Evolutionary conservation across 2,329 filamentous ascomycete species (phyloP).

Genomic region (Metarhizium guizhouense): DNA sequence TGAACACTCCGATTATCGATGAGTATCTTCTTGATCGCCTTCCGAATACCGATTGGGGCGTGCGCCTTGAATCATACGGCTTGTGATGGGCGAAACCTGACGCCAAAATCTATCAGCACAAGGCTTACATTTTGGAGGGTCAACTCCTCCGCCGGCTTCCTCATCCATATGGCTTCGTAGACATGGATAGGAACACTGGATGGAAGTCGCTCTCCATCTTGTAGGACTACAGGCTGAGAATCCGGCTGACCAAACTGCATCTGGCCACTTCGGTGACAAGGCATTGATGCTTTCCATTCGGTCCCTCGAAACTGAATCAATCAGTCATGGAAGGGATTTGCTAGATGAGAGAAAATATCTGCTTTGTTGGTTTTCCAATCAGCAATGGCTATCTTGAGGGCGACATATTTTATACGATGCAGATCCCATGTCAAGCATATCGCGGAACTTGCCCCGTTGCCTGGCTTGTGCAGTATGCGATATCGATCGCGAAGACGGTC

Average conservation of each 20-base stretch:
- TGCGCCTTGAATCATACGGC: constrained; percentile 11
- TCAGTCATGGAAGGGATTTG: constrained; percentile 11
- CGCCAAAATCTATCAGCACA: constrained; percentile 25
- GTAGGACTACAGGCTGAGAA: constrained; percentile 11
- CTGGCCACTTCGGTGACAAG: constrained; percentile 15
- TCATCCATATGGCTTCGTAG: constrained; percentile 24
- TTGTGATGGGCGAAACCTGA: constrained; percentile 20
- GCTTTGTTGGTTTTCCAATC: constrained; percentile 13
- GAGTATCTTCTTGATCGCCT: no score
- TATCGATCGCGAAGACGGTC: not conserved
- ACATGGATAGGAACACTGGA: constrained; percentile 20
- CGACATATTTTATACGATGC: constrained; percentile 16
- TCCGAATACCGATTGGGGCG: constrained; percentile 7
- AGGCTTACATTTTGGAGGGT: constrained; percentile 13
- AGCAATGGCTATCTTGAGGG: constrained; percentile 21
- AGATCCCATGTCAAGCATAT: not conserved
- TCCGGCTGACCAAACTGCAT: constrained; percentile 17
- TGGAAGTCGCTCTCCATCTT: constrained; percentile 5
- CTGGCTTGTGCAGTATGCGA: constrained; percentile 1
- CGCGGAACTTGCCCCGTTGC: not conserved
- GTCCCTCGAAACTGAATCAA: constrained; percentile 14
- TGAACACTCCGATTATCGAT: no score
- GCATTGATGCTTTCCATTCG: constrained; percentile 20
- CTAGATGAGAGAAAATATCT: constrained; percentile 11
- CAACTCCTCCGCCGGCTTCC: constrained; percentile 21